A percentile compares a stretch with the other conserved stretches of the same genome.
phyloP scores from a whole-genome alignment of 257 asterid species.

The Jasminum sambac region DNA sequence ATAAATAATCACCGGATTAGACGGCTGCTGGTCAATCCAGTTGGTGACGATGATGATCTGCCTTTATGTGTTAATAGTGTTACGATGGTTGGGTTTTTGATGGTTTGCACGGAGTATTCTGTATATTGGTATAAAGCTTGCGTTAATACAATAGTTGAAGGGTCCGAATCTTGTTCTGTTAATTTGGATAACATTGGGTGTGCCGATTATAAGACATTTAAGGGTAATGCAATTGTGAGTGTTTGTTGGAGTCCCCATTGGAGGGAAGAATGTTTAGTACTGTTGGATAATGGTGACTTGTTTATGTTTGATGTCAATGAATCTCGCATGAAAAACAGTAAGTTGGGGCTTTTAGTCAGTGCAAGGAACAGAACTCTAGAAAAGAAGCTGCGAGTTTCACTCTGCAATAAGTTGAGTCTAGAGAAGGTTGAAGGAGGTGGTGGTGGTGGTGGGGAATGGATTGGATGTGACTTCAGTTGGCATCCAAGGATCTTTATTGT shows the following conservation, averaged over 20 bases:
- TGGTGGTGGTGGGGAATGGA: too few species aligned
- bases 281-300: slow-evolving; percentile 68
- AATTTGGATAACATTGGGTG: slow-evolving; percentile 52
- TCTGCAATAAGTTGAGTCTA: slow-evolving; percentile 37
- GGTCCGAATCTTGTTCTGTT: slow-evolving; percentile 23
- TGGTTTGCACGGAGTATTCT: too few species aligned
- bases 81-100: too few species aligned
- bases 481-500: slow-evolving; percentile 64
- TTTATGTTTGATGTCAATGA: slow-evolving; percentile 58
- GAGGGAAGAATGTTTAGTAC: slow-evolving; percentile 63
- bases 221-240: too few species aligned
- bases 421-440: slow-evolving; percentile 26
- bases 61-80: neutral
- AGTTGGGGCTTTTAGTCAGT: slow-evolving; percentile 14
- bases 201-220: slow-evolving; percentile 42
- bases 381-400: too few species aligned
- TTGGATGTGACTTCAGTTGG: slow-evolving; percentile 74
- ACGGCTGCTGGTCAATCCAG: slow-evolving; percentile 39
- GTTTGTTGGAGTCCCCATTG: slow-evolving; percentile 88
- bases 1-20: slow-evolving; percentile 42
- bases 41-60: slow-evolving; percentile 28
- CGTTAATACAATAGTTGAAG: slow-evolving; percentile 20
- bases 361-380: slow-evolving; percentile 25
- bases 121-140: too few species aligned
- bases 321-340: slow-evolving; percentile 27